Percentiles rank a stretch among this genome's conserved stretches.
phyloP scores from a whole-genome alignment of 2,329 filamentous ascomycete genomes.

The Thelonectria blattea region DNA sequence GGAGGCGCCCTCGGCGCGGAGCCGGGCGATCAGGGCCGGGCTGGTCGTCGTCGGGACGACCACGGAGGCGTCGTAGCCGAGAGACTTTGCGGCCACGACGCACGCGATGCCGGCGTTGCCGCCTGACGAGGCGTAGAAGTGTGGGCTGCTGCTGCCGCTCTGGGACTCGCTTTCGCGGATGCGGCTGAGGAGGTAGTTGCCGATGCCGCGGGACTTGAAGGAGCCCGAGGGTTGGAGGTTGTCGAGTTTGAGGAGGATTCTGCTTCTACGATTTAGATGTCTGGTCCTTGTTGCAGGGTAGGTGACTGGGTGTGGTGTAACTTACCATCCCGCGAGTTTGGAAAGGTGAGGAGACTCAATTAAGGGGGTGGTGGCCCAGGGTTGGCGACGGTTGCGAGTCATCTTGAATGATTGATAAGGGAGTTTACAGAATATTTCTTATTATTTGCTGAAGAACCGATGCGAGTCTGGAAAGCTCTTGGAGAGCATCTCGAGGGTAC shows the following conservation, averaged over 20 bases:
- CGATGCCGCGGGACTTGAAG: conserved; percentile 82
- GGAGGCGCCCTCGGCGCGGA: conserved; percentile 65
- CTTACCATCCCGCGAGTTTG: conserved; percentile 70
- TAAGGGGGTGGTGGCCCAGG: conserved; percentile 27
- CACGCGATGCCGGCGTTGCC: conserved; percentile 84
- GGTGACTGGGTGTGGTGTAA: conserved; percentile 12
- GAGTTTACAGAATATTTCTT: no score
- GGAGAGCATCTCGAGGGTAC: no score
- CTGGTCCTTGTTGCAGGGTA: conserved; percentile 9
- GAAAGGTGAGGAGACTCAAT: conserved; percentile 55
- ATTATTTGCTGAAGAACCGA: no score
- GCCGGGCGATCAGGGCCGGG: conserved; percentile 70
- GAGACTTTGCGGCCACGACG: conserved; percentile 69
- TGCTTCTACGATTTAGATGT: conserved; percentile 50
- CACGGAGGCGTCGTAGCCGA: conserved; percentile 70
- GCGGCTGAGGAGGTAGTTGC: conserved; percentile 67
- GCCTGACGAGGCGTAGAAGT: conserved; percentile 77
- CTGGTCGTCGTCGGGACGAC: conserved; percentile 72
- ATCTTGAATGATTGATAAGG: conserved; percentile 17
- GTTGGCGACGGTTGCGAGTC: conserved; percentile 27
- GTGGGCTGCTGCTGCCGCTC: conserved; percentile 36
- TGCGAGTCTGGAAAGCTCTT: no score
- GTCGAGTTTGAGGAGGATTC: conserved; percentile 83
- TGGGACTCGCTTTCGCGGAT: conserved; percentile 36
- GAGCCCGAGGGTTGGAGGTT: conserved; percentile 81